These are phyloP conservation scores for Mycena albidolilacea DNA, from an alignment of 768 basidiomycete species.

Conservation along the genomic window DNA sequence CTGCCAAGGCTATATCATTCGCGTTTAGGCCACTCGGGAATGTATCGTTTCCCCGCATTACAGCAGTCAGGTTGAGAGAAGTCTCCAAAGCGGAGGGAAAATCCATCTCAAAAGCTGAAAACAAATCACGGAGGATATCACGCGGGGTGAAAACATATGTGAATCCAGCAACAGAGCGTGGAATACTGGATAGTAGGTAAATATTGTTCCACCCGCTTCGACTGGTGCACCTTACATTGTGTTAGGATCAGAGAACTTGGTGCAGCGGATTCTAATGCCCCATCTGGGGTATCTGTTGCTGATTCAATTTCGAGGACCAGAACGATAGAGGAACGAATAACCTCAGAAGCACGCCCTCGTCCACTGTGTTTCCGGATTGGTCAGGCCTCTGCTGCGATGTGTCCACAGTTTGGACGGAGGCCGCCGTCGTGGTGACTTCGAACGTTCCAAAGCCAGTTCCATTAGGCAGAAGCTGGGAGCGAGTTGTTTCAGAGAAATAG, in stretches of 20 bases:
- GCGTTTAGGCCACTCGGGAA: constrained; percentile 44
- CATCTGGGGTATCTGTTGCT: constrained; percentile 53
- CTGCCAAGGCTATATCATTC: constrained; percentile 36
- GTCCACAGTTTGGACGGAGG: constrained; percentile 35
- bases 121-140: constrained; percentile 49
- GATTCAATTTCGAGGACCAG: not conserved
- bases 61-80: constrained; percentile 43
- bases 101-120: constrained; percentile 49
- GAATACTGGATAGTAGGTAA: constrained; percentile 38
- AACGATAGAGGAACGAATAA: constrained; percentile 22
- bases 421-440: constrained; percentile 43
- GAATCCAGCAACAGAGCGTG: constrained; percentile 40
- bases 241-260: constrained; percentile 47
- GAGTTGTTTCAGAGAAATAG: constrained; percentile 55
- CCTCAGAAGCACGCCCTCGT: constrained; percentile 49
- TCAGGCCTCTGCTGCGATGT: constrained; percentile 3
- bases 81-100: constrained; percentile 46
- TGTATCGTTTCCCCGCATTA: constrained; percentile 43
- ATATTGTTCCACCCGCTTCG: not conserved
- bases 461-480: constrained; percentile 50
- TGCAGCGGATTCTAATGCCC: constrained; percentile 57
- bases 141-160: constrained; percentile 57
- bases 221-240: constrained; percentile 48
- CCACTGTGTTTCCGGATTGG: constrained; percentile 36
- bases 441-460: constrained; percentile 59